Base-by-base conservation (phyloP, 1,284 basidiomycete species). In the Irpex sp. region DNA sequence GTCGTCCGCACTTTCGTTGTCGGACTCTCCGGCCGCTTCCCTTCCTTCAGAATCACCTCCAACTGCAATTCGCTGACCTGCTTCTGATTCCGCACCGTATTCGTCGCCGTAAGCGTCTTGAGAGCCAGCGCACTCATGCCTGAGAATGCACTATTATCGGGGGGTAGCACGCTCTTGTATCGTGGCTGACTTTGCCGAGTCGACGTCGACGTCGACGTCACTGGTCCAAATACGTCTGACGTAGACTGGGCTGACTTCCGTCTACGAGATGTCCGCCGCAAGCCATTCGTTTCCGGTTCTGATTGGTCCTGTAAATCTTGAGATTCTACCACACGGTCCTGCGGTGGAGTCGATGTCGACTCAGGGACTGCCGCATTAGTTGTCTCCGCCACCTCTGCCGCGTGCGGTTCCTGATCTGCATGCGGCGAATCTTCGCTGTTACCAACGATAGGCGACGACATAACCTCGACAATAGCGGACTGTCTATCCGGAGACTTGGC, bases 21-120 rank as follows among this genome's bases (percentile, higher is more conserved):
- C 1, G 92, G 93, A 71, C 90, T 93, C 63, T 90, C 90, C 9
- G 93, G 93, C 61, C 93, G 77, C 19, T 78, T 76, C 26, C 92
- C 92, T 39, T 86, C 81, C 69, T 84, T 88, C 54, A 87, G 81
- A 35, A 95, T 77, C 21, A 94, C 82, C 72, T 89, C 83, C 54
- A 79, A 88, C 72, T 87, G 82, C 39, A 90, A 72, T 63, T 79
- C 82, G 3, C 80, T 79, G 33, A 86, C 68, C 60, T 87, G 89
- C 57, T 80, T 76, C 74, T 93, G 88, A 67, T 93, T 93, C 70
- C 77, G 83, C 55, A 77, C 74, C 3, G 90, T 93, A 71, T 93
- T 92, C 39, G 83, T 80, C 15, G 78, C 80, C 4, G 90, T 93
- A 57, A 93, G 79, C 35, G 85, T 80, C 69, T 84, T 87, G 59